These are phyloP conservation scores for Colletotrichum sp. DNA, from an alignment of 2,329 filamentous ascomycete species.

Conservation along the genomic window DNA sequence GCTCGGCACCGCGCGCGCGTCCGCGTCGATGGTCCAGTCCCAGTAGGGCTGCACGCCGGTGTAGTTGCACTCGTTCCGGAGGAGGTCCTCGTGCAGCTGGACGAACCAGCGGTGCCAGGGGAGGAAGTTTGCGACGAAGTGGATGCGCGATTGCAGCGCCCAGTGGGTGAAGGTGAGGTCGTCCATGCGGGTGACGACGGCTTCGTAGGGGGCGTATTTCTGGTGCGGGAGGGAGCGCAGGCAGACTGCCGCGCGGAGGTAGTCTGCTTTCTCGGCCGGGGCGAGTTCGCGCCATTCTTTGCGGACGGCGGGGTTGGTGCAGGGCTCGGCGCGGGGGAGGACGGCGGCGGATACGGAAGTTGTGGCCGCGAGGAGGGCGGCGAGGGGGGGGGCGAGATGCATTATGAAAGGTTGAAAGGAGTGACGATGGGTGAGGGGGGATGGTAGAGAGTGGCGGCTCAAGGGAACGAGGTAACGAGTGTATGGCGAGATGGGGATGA, in stretches of 20 bases:
- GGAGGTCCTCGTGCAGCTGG: constrained; percentile 32
- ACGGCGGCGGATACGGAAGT: not conserved
- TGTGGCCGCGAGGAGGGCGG: not conserved
- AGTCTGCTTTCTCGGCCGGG: constrained; percentile 20
- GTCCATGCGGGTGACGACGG: constrained; percentile 22
- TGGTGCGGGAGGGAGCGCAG: constrained; percentile 15
- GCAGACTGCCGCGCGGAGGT: constrained; percentile 23
- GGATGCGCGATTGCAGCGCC: constrained; percentile 18
- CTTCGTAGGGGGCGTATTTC: constrained; percentile 15
- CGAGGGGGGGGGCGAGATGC: not conserved
- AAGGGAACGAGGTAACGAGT: not conserved
- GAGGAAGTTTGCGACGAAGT: constrained; percentile 34
- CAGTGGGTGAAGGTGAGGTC: constrained; percentile 24
- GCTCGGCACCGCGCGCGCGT: not conserved
- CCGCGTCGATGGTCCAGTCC: constrained; percentile 32
- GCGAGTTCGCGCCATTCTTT: constrained; percentile 25
- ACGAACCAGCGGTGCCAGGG: constrained; percentile 39
- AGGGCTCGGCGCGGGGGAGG: not conserved
- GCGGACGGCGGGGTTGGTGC: constrained; percentile 1
- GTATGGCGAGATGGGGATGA: fast-evolving
- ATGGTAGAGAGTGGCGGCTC: not conserved
- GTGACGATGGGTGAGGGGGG: not conserved
- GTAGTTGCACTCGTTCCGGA: constrained; percentile 35
- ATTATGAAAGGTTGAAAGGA: not conserved
- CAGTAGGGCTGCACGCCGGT: constrained; percentile 36